phyloP scores from a whole-genome alignment of 2,329 filamentous ascomycete species.

The Cercospora sesami region DNA sequence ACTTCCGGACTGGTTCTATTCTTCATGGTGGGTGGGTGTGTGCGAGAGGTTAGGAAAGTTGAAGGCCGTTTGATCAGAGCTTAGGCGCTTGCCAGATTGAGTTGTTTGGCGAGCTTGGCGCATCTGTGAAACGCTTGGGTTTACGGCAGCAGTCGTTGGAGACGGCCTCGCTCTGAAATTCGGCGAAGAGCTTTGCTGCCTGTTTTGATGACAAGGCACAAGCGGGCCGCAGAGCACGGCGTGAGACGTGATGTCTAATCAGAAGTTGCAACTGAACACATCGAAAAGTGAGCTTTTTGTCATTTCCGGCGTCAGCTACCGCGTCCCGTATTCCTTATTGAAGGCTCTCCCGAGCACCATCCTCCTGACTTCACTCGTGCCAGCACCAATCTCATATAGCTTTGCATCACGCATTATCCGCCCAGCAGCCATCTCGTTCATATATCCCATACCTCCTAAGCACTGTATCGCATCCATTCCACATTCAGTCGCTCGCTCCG shows the following conservation, averaged over 20 bases:
- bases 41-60: too few relatives aligned
- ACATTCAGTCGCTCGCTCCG: slow-evolving; percentile 84
- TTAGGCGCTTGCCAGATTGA: too few relatives aligned
- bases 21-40: too few relatives aligned
- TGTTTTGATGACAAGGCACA: too few relatives aligned
- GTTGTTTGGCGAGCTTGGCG: too few relatives aligned
- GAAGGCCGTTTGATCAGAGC: too few relatives aligned
- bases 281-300: neutral
- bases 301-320: neutral
- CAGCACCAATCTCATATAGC: slow-evolving; percentile 94
- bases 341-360: slow-evolving; percentile 94
- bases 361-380: slow-evolving; percentile 87
- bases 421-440: slow-evolving; percentile 91
- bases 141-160: too few relatives aligned
- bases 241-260: neutral
- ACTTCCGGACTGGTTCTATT: neutral
- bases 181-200: too few relatives aligned
- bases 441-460: slow-evolving; percentile 91
- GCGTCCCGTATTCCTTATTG: slow-evolving; percentile 70
- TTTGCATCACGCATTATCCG: slow-evolving; percentile 75
- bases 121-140: too few relatives aligned
- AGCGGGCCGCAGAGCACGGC: too few relatives aligned
- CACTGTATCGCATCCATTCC: slow-evolving; percentile 87
- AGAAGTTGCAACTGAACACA: neutral
- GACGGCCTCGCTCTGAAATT: too few relatives aligned